Conservation (phyloP, 2,329 filamentous ascomycete genomes). For the Amauroascus niger region DNA sequence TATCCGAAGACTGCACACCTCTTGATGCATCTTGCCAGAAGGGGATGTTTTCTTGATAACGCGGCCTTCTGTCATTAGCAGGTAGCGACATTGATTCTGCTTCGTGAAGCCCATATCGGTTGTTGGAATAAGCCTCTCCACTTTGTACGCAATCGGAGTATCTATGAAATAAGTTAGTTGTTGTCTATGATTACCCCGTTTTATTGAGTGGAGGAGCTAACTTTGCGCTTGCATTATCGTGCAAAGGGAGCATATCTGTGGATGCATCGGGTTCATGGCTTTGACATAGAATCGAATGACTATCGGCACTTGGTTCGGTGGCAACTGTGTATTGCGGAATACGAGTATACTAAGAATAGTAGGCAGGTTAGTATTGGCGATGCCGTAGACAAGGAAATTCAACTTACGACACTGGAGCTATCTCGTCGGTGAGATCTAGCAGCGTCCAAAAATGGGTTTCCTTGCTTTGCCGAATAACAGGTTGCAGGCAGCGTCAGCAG, state of each 20-base stretch:
- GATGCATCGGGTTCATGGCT: not conserved
- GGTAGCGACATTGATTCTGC: not conserved
- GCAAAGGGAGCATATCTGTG: not conserved
- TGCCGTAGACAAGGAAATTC: not conserved
- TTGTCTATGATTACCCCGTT: not conserved
- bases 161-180: not conserved
- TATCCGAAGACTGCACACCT: slow-evolving; percentile 2
- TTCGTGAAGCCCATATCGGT: not conserved
- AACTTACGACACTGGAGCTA: slow-evolving; percentile 8
- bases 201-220: not conserved
- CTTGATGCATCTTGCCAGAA: not conserved
- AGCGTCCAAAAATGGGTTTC: not conserved
- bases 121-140: slow-evolving; percentile 5
- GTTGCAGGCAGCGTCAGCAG: slow-evolving; percentile 3
- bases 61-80: not conserved
- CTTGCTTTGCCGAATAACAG: not conserved
- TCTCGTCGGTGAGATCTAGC: slow-evolving; percentile 2
- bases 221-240: slow-evolving; percentile 1
- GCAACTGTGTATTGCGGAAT: not conserved
- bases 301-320: not conserved
- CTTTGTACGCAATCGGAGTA: slow-evolving; percentile 8
- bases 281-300: not conserved
- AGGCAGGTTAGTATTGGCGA: not conserved
- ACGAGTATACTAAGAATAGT: not conserved
- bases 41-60: not conserved